Evolutionary conservation across 345 rosid species (phyloP), one percentile per base, ranked within the genome.

Genomic region (Toxicodendron radicans): DNA sequence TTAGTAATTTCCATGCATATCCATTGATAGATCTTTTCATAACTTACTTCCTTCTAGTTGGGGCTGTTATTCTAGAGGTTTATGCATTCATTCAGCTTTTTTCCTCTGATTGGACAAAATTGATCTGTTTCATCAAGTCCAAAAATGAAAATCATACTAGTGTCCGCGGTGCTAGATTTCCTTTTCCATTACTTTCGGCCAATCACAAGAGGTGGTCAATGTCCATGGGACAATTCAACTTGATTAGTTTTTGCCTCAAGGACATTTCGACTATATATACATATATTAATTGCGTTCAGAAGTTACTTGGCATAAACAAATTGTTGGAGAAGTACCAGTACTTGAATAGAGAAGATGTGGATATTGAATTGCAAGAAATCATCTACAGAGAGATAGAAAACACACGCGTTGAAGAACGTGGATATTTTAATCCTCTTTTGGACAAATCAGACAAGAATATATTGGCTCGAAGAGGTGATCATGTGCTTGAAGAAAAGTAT

Each of bases 91-190:
- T 54, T 16, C 3, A 20, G 0, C 53, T 38, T 33, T 35, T 72
- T 27, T 79, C 61, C n/a, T 79, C 82, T 0, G 74, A 79, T 18
- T 67, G 83, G 83, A 58, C 77, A 2, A 62, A 61, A n/a, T 49
- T 35, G 38, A 35, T 66, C 23, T 71, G 53, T 45, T 6, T 75
- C 7, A 71, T 30, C 49, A 65, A 56, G 27, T 38, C 18, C 24
- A 46, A 21, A 67, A 71, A 66, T 3, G 10, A 56, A 32, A 52
- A 27, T 27, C 30, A 41, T 7, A 3, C 10, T 10, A 16, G 23
- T 20, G 23, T n/a, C 13, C 1, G 0, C 10, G 63, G 20, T 51
- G 30, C 4, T n/a, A 27, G 24, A 2, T 51, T 23, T 16, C 23
- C 13, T 13, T 33, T 21, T 16, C 72, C 27, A 3, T 7, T 49